Conservation (phyloP, 306 rosid genomes). For the Vachellia collinsii region DNA sequence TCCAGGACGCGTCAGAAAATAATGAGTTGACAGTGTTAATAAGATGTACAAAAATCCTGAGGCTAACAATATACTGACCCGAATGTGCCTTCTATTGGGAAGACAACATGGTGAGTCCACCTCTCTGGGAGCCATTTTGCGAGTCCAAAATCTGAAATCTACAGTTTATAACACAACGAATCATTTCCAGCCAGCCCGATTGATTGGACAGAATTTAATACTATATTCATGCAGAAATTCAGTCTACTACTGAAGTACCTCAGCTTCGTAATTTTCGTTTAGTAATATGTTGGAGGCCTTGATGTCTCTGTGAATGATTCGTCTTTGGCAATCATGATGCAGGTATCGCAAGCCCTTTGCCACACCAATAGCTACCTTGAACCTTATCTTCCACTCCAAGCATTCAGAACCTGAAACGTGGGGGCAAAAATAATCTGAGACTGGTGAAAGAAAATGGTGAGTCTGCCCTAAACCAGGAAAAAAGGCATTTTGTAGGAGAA, state of each 20-base stretch:
- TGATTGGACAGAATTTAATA: constrained; percentile 14
- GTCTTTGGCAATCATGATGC: constrained; percentile 80
- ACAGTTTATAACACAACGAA: constrained; percentile 12
- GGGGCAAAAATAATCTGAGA: constrained; percentile 20
- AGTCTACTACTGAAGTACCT: constrained; percentile 40
- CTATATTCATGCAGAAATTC: background rate
- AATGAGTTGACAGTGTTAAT: constrained; percentile 6
- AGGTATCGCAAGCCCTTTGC: constrained; percentile 86
- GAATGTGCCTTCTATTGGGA: constrained; percentile 97
- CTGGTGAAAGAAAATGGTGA: background rate
- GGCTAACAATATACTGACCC: constrained; percentile 61
- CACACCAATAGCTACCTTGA: constrained; percentile 79
- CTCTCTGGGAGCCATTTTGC: constrained; percentile 97
- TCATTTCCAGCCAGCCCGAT: background rate
- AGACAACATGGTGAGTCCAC: constrained; percentile 92
- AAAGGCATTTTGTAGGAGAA: constrained; percentile 8
- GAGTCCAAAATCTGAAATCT: constrained; percentile 97
- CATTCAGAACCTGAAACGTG: constrained; percentile 59
- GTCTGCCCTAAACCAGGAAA: background rate
- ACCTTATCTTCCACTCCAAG: constrained; percentile 77
- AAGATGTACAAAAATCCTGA: constrained; percentile 15
- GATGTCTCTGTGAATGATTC: constrained; percentile 93
- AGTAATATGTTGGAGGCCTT: constrained; percentile 93
- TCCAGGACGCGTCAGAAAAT: constrained; percentile 1
- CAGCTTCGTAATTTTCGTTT: constrained; percentile 67